Evolutionary conservation across 2,329 filamentous ascomycete species (phyloP).

Genomic region (Venturia oleaginea): DNA sequence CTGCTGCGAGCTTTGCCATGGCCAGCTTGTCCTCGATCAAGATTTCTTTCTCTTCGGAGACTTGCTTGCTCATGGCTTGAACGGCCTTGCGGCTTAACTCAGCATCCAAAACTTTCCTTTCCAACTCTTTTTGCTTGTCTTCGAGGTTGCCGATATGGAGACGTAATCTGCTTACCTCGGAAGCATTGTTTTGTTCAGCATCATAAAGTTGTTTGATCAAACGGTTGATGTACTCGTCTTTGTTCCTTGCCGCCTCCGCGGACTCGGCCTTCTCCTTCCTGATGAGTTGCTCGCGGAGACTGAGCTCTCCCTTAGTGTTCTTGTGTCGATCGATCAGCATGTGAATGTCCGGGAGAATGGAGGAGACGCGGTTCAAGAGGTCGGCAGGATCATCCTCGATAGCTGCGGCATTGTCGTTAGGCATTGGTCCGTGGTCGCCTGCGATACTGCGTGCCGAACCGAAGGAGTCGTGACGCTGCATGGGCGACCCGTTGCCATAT

Average conservation of each 20-base stretch:
- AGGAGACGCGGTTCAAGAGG: conserved; percentile 29
- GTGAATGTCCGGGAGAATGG: conserved; percentile 31
- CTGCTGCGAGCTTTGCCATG: conserved; percentile 28
- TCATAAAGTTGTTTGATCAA: conserved; percentile 42
- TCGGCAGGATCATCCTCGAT: conserved; percentile 29
- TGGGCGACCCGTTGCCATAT: conserved; percentile 17
- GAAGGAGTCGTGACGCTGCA: conserved; percentile 29
- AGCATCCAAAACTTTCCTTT: conserved; percentile 36
- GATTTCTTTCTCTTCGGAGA: conserved; percentile 35
- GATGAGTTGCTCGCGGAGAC: conserved; percentile 39
- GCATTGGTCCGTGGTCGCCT: conserved; percentile 17
- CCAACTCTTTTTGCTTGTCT: conserved; percentile 43
- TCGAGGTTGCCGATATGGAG: conserved; percentile 43
- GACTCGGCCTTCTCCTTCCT: conserved; percentile 41
- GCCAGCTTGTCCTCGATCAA: conserved; percentile 32
- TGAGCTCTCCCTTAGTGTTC: conserved; percentile 41
- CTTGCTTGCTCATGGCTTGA: conserved; percentile 26
- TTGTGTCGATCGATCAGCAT: conserved; percentile 37
- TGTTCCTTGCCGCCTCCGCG: conserved; percentile 41
- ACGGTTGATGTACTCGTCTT: conserved; percentile 45
- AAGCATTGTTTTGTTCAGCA: conserved; percentile 40
- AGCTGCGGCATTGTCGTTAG: conserved; percentile 24
- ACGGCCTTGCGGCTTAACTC: conserved; percentile 33
- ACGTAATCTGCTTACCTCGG: conserved; percentile 41
- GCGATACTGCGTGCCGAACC: conserved; percentile 26